Base-by-base conservation (phyloP, 2,329 filamentous ascomycete genomes). In the Rosellinia necatrix region DNA sequence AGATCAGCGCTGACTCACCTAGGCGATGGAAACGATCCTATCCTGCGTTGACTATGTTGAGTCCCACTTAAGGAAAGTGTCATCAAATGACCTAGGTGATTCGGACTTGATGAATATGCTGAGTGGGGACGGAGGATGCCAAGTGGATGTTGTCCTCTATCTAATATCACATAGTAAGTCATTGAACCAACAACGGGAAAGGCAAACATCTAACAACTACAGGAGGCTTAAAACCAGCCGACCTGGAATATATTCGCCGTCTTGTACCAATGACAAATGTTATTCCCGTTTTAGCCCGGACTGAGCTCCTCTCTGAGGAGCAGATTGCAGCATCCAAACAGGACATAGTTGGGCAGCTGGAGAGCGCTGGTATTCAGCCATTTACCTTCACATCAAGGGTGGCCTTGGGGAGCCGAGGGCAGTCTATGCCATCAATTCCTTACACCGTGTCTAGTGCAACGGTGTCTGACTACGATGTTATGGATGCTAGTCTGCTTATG, bases 401-500 rank as follows among this genome's bases (percentile, higher is more conserved):
- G 25, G 49, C 56, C 3, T 53, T 58, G 38, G 65, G 69, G 32
- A 37, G 37, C 19, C 60, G 70, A 46, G 40, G 50, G 61, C 57
- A 37, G 61, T 38, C 52, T 9, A 38, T 58, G n/a, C 66, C 72
- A 1, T 70, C 71, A 10, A 76, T 76, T 56, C 84, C 87, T 2
- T 96, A 90, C 68, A 85, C 90, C 0, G 81, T 96, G 17, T 97
- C 93, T 1, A 94, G 89, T 17, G 83, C 83, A 10, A 78, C 83
- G 21, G 84, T 82, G 1, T 82, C 83, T 19, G 91, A 97, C 66
- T 76, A 85, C 58, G 91, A 96, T 34, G 85, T 82, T 38, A 96
- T 97, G 87, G 93, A 97, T 70, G 93, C 92, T 15, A 96, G 91
- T 66, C 78, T 96, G 0, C 81, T 97, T 15, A 97, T 97, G 93